Evolutionary conservation across 2,329 filamentous ascomycete genomes (phyloP), one percentile per base, ranked within the genome.

Genomic region (Colletotrichum sp.): DNA sequence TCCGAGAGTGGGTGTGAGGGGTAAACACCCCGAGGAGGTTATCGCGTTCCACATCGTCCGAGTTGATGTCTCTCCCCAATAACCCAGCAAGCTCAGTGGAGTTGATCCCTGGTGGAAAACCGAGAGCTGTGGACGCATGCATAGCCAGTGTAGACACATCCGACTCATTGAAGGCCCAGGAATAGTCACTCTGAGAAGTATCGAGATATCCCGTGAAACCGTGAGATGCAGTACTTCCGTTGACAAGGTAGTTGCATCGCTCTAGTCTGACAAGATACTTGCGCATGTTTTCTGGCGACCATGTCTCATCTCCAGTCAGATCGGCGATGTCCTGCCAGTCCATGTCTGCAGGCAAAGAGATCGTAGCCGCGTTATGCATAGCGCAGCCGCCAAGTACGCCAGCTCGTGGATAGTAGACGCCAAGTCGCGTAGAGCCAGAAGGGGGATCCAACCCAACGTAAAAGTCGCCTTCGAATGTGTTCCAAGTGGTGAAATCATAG

Each of bases 291-390:
- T 85, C 83, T 0, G 91, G 84, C 0, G 85, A 83, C 92, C 92
- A 94, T 0, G 89, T 90, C 3, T 82, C 78, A 78, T 94, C 92
- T 3, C 91, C 91, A 6, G 92, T 94, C 30, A 92, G 79, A 15
- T 83, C 82, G 5, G 87, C 88, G 71, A 94, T 89, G 79, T 89
- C 83, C 57, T 91, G 85, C 83, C 90, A 94, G 82, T 94, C 92
- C 25, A 87, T 88, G 52, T 90, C 86, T 64, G 90, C 87, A 0
- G 92, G 92, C 74, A 91, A 88, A 27, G 92, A 85, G 27, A 89
- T 86, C 62, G 93, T 89, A 57, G 92, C 82, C 6, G 90, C 91
- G 59, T 92, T 92, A 82, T 94, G 92, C 12, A 89, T 88, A 2
- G 90, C 89, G 82, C 88, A 90, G 1, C 88, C 88, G 9, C 88